phyloP scores from a whole-genome alignment of 208 protist species.

The Trypanosoma congolense region DNA sequence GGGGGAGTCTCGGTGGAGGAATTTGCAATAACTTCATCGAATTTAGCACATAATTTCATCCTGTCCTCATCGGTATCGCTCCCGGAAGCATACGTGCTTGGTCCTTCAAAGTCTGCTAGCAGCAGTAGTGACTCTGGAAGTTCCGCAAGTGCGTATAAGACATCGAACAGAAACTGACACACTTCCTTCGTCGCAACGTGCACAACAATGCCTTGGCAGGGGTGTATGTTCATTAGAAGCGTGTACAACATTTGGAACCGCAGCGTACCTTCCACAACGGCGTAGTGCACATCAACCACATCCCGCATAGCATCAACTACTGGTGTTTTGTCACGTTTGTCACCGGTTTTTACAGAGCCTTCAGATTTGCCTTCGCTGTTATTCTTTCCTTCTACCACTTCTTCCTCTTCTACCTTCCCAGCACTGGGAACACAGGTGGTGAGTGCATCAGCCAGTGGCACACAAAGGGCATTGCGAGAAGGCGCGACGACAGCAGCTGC shows the following conservation, averaged over 20 bases:
- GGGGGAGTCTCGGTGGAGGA: neutral
- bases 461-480: constrained; percentile 11
- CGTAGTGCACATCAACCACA: constrained; percentile 52
- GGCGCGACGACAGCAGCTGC: constrained; percentile 32
- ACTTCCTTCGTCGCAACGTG: constrained; percentile 64
- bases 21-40: constrained; percentile 35
- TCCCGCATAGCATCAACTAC: constrained; percentile 9
- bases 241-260: constrained; percentile 64
- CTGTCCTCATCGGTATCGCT: constrained; percentile 33
- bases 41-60: constrained; percentile 26
- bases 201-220: constrained; percentile 47
- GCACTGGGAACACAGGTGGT: constrained; percentile 12
- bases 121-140: constrained; percentile 39
- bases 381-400: too few relatives aligned
- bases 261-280: constrained; percentile 38
- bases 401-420: constrained; percentile 9
- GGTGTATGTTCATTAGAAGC: constrained; percentile 39
- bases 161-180: constrained; percentile 48
- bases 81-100: constrained; percentile 32
- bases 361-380: neutral
- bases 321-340: neutral
- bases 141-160: constrained; percentile 43
- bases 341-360: neutral
- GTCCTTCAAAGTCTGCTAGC: constrained; percentile 62
- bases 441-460: constrained; percentile 15